Evolutionary conservation across 2,329 filamentous ascomycete genomes (phyloP).

Genomic region (Aspergillaceae sp.): DNA sequence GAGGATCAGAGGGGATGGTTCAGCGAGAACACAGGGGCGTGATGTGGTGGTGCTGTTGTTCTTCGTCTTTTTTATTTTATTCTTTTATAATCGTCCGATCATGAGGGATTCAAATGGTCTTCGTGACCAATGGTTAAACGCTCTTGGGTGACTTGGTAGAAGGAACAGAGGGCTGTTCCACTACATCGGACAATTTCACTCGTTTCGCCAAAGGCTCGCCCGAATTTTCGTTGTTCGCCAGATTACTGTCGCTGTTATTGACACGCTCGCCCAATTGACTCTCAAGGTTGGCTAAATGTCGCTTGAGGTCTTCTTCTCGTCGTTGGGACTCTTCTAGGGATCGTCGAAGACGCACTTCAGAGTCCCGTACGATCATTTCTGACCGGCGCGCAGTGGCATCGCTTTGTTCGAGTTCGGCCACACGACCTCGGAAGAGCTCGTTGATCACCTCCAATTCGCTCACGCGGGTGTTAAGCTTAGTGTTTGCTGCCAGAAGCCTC

Average conservation of each 20-base stretch:
- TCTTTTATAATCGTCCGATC: not conserved
- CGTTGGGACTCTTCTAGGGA: slow-evolving; percentile 69
- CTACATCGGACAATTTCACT: slow-evolving; percentile 48
- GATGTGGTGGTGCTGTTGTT: not conserved
- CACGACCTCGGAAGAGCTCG: slow-evolving; percentile 64
- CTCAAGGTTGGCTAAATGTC: slow-evolving; percentile 71
- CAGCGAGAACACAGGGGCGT: not conserved
- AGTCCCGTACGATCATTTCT: slow-evolving; percentile 47
- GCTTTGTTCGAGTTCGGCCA: slow-evolving; percentile 67
- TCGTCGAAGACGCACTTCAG: slow-evolving; percentile 47
- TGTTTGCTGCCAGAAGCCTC: slow-evolving; percentile 69
- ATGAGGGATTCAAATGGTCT: too few relatives aligned
- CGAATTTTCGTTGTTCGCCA: slow-evolving; percentile 17
- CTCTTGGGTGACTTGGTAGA: slow-evolving; percentile 29
- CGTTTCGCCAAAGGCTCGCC: slow-evolving; percentile 47
- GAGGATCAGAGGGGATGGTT: slow-evolving; percentile 17
- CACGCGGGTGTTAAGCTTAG: slow-evolving; percentile 85
- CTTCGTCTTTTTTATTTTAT: not conserved
- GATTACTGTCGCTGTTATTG: slow-evolving; percentile 6
- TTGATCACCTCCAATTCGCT: slow-evolving; percentile 95
- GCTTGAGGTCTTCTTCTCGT: slow-evolving; percentile 73
- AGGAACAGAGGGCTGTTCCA: slow-evolving; percentile 34
- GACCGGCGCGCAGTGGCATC: slow-evolving; percentile 59
- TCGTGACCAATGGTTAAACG: slow-evolving; percentile 11
- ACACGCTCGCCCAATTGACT: slow-evolving; percentile 36